Evolutionary conservation across 2,329 filamentous ascomycete species (phyloP), one percentile per base, ranked within the genome.

Genomic region (Leptographium radiaticola): DNA sequence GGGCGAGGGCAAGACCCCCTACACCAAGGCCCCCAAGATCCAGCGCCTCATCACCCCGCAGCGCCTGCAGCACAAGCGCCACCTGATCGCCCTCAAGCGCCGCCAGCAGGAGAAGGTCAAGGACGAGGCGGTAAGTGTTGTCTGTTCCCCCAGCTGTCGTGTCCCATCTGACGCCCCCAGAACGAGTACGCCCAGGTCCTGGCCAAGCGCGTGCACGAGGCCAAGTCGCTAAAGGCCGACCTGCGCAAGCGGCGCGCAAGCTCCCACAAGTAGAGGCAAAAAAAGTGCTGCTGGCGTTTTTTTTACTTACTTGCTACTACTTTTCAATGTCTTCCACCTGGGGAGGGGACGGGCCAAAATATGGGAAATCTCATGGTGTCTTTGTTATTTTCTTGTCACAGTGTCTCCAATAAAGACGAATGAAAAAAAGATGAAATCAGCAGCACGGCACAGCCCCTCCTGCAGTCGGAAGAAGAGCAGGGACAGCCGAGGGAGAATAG

Each of bases 11-110:
- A 94, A 93, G 80, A 86, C 88, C 79, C 77, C 90, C 67, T 97
- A 97, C 86, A 96, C 91, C 86, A 98, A 98, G 88, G 93, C 93
- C 68, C 93, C 93, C 75, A 94, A 91, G 83, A 98, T 98, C 79
- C 93, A 98, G 85, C 89, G 93, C 74, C 89, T 98, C 68, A 89
- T 98, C 68, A 98, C 93, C 70, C 93, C 93, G 74, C 93, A 97
- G 80, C 93, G 93, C 75, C 89, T 98, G 71, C 93, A 98, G 84
- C 93, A 95, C 87, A 98, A 97, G 88, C 89, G 93, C 70, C 93
- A 97, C 82, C 83, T 90, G 67, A 79, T 94, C 69, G 91, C 93
- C 69, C 86, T 98, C 78, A 98, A 98, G 89, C 89, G 91, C 75
- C 91, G 93, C 75, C 88, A 89, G 71, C 78, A 90, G 69, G 93